A percentile compares a stretch with the other conserved stretches of the same genome.
Conservation (phyloP, 2,329 filamentous ascomycete genomes). For the Leptographium procerum region DNA sequence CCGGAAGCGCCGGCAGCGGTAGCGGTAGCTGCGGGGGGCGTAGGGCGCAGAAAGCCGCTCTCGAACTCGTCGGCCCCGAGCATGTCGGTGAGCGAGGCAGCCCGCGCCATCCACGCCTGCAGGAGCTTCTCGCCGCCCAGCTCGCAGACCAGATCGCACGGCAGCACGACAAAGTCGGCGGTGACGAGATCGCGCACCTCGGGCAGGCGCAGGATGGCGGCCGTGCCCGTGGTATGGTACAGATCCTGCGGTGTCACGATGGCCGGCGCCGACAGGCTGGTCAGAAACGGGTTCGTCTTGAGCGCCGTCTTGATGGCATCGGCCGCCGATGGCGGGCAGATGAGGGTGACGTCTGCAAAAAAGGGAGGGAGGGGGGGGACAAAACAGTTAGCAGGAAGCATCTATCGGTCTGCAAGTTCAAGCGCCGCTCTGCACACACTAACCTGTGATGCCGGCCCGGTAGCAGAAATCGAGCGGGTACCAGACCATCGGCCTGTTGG, state of each 20-base stretch:
- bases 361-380: too few species aligned
- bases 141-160: conserved; percentile 89
- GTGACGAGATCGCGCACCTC: conserved; percentile 71
- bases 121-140: conserved; percentile 71
- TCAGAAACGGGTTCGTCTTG: conserved; percentile 68
- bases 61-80: conserved; percentile 31
- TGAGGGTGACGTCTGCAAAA: conserved; percentile 52
- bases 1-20: not conserved
- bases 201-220: conserved; percentile 72
- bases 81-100: conserved; percentile 55
- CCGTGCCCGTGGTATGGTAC: conserved; percentile 77
- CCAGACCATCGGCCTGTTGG: conserved; percentile 82
- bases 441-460: conserved; percentile 65
- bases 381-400: not conserved
- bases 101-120: conserved; percentile 85
- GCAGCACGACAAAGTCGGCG: conserved; percentile 79
- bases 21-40: conserved; percentile 9
- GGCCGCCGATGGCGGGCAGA: conserved; percentile 53
- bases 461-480: conserved; percentile 81
- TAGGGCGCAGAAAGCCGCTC: conserved; percentile 17
- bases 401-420: not conserved
- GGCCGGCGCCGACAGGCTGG: conserved; percentile 59
- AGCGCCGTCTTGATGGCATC: conserved; percentile 58
- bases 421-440: conserved; percentile 17
- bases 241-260: conserved; percentile 66